phyloP scores from a whole-genome alignment of 2,329 filamentous ascomycete species.

The Colletotrichum lini region DNA sequence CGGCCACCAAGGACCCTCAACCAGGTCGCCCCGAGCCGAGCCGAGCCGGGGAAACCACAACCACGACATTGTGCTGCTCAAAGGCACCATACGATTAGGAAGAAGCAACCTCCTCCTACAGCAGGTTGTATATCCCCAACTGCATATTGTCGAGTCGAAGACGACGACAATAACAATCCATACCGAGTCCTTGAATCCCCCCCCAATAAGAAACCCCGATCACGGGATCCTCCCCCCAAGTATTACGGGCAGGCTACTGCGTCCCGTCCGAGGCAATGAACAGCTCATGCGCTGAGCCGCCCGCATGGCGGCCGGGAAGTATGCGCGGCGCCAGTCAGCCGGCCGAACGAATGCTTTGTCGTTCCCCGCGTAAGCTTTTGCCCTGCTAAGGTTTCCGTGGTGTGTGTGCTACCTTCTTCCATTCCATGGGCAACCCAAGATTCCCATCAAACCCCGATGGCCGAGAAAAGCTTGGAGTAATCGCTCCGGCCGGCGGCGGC shows the following conservation, averaged over 20 bases:
- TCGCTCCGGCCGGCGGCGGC: slow-evolving; percentile 15
- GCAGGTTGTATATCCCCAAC: no score
- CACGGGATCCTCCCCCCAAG: no score
- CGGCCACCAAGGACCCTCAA: background rate
- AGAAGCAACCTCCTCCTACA: no score
- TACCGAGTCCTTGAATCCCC: slow-evolving; percentile 1
- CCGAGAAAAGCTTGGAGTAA: slow-evolving; percentile 32
- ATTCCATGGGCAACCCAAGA: slow-evolving; percentile 23
- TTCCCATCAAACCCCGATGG: slow-evolving; percentile 16
- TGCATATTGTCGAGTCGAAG: no score
- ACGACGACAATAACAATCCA: background rate
- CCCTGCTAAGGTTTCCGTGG: background rate
- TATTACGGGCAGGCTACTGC: background rate
- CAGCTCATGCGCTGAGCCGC: slow-evolving; percentile 16
- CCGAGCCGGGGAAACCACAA: background rate
- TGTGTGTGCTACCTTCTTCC: background rate
- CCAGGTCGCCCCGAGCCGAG: background rate
- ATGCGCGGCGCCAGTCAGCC: no score
- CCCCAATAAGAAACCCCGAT: no score
- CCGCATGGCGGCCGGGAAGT: background rate
- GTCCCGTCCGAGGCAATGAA: background rate
- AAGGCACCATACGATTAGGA: no score
- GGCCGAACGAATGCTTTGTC: background rate
- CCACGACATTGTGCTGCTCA: background rate
- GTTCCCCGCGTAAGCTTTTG: no score